These are phyloP conservation scores for Draba incana DNA, from an alignment of 345 rosid genomes.

Conservation along the genomic window DNA sequence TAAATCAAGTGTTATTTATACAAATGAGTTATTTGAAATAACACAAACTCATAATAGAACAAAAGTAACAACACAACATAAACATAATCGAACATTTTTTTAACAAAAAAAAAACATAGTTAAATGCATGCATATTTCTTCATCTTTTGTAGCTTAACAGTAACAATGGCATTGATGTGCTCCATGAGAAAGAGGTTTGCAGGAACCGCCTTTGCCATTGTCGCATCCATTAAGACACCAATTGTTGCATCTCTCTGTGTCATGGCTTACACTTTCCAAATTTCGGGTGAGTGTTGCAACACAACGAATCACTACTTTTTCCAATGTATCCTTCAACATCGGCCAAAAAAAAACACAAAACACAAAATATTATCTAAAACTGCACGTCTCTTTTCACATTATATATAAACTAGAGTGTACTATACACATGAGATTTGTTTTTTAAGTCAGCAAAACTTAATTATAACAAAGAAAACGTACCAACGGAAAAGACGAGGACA, in stretches of 20 bases:
- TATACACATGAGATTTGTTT: background rate
- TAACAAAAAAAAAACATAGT: too few relatives aligned
- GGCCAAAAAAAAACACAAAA: background rate
- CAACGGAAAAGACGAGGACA: conserved; percentile 12
- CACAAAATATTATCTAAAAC: background rate
- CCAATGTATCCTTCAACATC: conserved; percentile 5
- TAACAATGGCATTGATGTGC: conserved; percentile 25
- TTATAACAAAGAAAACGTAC: background rate
- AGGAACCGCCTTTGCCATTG: conserved; percentile 18
- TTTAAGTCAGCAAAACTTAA: background rate
- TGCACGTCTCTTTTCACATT: too few relatives aligned
- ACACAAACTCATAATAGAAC: background rate
- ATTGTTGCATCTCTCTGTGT: conserved; percentile 17
- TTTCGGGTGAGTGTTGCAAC: conserved; percentile 34
- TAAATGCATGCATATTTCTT: background rate
- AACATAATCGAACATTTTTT: background rate
- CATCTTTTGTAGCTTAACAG: conserved; percentile 3
- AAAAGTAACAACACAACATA: background rate
- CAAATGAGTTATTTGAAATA: background rate
- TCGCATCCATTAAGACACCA: conserved; percentile 26
- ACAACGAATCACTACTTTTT: conserved; percentile 22
- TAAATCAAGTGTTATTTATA: background rate
- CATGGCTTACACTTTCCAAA: conserved; percentile 31
- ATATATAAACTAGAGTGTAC: too few relatives aligned
- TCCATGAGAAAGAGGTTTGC: conserved; percentile 18